Percentiles rank a stretch among this genome's conserved stretches.
Conservation (phyloP, 2,329 filamentous ascomycete species). For the Aspergillus pseudoglaucus region DNA sequence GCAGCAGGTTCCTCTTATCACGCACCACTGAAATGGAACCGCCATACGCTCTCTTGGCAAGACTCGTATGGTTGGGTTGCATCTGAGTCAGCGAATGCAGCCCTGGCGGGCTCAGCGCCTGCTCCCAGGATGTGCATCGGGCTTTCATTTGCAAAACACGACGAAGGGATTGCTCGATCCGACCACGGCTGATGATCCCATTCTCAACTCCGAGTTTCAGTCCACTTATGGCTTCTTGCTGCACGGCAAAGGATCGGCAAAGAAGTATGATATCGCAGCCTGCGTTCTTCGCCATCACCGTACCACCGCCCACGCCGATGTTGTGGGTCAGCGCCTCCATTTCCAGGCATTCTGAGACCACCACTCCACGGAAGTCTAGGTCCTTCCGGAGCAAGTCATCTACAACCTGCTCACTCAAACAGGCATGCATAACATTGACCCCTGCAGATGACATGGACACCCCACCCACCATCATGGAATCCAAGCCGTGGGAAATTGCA, state of each 20-base stretch:
- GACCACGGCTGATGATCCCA: conserved; percentile 73
- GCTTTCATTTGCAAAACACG: conserved; percentile 76
- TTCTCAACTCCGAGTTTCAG: conserved; percentile 86
- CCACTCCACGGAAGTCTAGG: conserved; percentile 82
- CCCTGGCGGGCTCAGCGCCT: conserved; percentile 81
- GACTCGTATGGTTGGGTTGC: conserved; percentile 70
- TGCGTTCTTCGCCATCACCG: conserved; percentile 94
- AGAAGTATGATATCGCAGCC: conserved; percentile 88
- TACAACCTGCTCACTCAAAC: conserved; percentile 85
- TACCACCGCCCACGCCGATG: conserved; percentile 93
- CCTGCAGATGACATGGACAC: conserved; percentile 87
- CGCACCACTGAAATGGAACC: conserved; percentile 87
- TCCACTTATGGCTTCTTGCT: conserved; percentile 85
- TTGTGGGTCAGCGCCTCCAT: conserved; percentile 96
- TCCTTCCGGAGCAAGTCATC: conserved; percentile 84
- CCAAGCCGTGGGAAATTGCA: conserved; percentile 76
- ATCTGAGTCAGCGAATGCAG: conserved; percentile 69
- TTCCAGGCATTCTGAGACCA: conserved; percentile 90
- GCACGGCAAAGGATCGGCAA: conserved; percentile 79
- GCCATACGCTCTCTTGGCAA: conserved; percentile 84
- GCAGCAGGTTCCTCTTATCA: conserved; percentile 78
- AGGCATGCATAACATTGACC: conserved; percentile 93
- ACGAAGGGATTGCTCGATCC: conserved; percentile 72
- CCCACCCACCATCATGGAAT: conserved; percentile 93
- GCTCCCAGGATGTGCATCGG: conserved; percentile 81